Evolutionary conservation across 2,329 filamentous ascomycete genomes (phyloP), one percentile per base, ranked within the genome.

Genomic region (Zelopaecilomyces penicillatus): DNA sequence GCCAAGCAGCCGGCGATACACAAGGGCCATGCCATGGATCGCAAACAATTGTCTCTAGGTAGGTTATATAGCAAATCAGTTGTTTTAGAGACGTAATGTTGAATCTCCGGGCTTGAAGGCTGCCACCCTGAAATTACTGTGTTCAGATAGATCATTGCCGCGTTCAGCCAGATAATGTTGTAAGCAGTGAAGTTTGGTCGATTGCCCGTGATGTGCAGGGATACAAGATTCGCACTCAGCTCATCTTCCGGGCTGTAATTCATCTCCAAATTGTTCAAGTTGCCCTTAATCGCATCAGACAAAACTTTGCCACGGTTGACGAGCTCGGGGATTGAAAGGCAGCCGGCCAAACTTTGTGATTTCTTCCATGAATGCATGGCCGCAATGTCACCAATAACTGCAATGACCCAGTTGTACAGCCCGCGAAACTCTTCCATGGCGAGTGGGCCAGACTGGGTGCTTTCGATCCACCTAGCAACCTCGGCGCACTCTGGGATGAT

Each of bases 351-450:
- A 39, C 64, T 68, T 48, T 67, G 66, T 26, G 68, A 59, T 51
- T 70, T 70, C 59, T 80, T 82, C 71, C 74, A 79, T 1, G 70
- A 65, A 42, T 76, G 69, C 5, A 83, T 64, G 1, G 66, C 57
- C 10, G 76, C 65, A 39, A 78, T 71, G 19, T 77, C 69, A 9
- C 70, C 72, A 37, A 83, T 68, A n/a, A 70, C 62, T 38, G 74
- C 60, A 38, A 82, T 52, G 1, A 71, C 70, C 74, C 75, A 78
- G 56, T 80, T 82, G 37, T 75, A 64, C 47, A 76, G 67, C 2
- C 79, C 78, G 35, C 76, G 59, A 40, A 77, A 71, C 30, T 73
- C 68, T 40, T 74, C 69, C 44, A 81, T 64, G 41, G 64, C 62
- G 34, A 73, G 58, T 1, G 58, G 60, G 0, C 60, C 57, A 1